A percentile compares a stretch with the other conserved stretches of the same genome.
Conservation (phyloP, 2,329 filamentous ascomycete species). For the Aureobasidium leucospermi region DNA sequence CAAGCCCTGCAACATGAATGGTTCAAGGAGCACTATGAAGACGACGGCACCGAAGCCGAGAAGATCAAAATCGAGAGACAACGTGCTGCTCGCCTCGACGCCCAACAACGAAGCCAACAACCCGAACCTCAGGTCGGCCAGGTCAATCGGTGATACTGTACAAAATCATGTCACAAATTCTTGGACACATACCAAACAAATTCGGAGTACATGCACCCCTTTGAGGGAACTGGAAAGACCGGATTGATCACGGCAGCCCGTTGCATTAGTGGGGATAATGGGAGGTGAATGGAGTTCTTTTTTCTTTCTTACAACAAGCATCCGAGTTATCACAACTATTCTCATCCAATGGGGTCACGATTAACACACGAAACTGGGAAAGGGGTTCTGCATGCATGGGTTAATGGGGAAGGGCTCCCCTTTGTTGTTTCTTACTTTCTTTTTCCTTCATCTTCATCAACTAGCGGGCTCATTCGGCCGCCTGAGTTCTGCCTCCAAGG, state of each 20-base stretch:
- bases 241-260: background rate
- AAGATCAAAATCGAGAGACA: constrained; percentile 17
- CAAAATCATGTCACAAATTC: background rate
- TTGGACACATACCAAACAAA: background rate
- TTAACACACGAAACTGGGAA: constrained; percentile 4
- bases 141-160: background rate
- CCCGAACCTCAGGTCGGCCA: background rate
- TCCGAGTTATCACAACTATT: background rate
- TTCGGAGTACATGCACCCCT: background rate
- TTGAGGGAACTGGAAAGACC: background rate
- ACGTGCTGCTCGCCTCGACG: constrained; percentile 10
- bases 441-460: background rate
- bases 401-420: background rate
- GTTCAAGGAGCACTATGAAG: constrained; percentile 57
- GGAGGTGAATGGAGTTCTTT: background rate
- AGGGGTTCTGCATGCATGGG: background rate
- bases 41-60: constrained; percentile 46
- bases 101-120: constrained; percentile 7
- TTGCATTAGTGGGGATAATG: background rate
- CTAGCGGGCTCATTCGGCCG: background rate
- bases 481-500: background rate
- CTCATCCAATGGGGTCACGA: background rate
- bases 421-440: background rate
- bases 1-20: constrained; percentile 59
- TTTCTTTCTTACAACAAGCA: background rate